A percentile compares a stretch with the other conserved stretches of the same genome.
Conservation (phyloP, 2,329 filamentous ascomycete genomes). For the Claviceps spartinae region DNA sequence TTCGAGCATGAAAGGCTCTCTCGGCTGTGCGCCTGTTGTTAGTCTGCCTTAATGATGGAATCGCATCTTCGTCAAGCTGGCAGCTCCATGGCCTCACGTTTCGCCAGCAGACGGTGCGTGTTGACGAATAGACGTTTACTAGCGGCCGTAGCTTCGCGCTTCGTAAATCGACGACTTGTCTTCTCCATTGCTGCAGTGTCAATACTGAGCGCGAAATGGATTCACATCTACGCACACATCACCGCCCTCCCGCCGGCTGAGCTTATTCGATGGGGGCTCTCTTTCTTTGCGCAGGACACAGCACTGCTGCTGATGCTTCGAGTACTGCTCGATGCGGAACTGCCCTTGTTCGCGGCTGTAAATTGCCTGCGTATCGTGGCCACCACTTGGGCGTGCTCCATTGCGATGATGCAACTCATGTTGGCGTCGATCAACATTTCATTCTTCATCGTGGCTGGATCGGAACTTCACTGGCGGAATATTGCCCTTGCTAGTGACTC, state of each 20-base stretch:
- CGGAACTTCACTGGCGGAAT: constrained; percentile 18
- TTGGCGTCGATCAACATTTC: constrained; percentile 14
- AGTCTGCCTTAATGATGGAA: constrained; percentile 1
- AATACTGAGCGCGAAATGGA: constrained; percentile 17
- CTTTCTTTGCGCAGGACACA: constrained; percentile 23
- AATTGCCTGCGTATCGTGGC: constrained; percentile 10
- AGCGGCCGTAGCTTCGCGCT: constrained; percentile 9
- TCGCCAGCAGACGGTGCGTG: constrained; percentile 1
- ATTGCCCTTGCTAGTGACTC: constrained; percentile 14
- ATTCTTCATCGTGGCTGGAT: constrained; percentile 18
- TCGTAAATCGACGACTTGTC: constrained; percentile 18
- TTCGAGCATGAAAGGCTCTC: constrained; percentile 1
- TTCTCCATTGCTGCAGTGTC: constrained; percentile 19
- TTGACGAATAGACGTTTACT: constrained; percentile 6
- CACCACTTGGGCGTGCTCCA: constrained; percentile 9
- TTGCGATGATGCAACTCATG: constrained; percentile 12
- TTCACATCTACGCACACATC: constrained; percentile 20
- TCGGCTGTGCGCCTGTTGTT: not conserved
- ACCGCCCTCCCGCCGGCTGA: constrained; percentile 17
- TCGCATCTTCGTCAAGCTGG: not conserved
- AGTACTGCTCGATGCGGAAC: constrained; percentile 15
- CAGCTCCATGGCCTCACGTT: constrained; percentile 2
- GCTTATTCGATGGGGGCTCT: constrained; percentile 18
- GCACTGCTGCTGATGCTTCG: constrained; percentile 18
- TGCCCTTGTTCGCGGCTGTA: constrained; percentile 9